Conservation (phyloP, 768 basidiomycete genomes). For the Mrakia gelida region DNA sequence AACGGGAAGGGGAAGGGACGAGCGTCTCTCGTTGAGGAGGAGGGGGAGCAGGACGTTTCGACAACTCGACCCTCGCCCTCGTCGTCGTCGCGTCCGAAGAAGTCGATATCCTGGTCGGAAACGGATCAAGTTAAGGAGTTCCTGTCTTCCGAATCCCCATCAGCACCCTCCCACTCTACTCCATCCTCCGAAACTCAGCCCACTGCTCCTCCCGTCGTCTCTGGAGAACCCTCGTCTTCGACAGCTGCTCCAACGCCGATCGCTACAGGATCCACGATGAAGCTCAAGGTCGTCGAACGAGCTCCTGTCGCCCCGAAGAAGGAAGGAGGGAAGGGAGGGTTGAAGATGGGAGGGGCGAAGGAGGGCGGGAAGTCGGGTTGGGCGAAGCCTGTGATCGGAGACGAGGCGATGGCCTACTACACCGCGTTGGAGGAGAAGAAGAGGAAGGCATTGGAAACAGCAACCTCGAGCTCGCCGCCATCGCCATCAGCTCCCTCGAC, state of each 20-base stretch:
- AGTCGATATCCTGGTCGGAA: slow-evolving; percentile 30
- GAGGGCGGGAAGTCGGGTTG: slow-evolving; percentile 5
- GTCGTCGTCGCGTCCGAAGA: slow-evolving; percentile 6
- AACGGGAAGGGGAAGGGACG: slow-evolving; percentile 22
- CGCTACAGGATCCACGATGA: background rate
- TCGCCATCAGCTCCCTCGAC: no score
- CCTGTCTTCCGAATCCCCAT: background rate
- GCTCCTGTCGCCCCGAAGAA: background rate
- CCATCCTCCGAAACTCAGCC: background rate
- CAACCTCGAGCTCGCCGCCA: background rate
- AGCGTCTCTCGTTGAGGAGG: background rate
- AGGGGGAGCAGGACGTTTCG: background rate
- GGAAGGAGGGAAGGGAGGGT: background rate
- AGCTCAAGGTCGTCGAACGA: slow-evolving; percentile 16
- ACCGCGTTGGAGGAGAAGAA: background rate
- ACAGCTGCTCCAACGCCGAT: background rate
- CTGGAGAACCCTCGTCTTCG: background rate
- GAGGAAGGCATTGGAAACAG: background rate
- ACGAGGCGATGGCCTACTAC: background rate
- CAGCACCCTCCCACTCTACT: background rate
- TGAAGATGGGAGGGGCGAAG: slow-evolving; percentile 17
- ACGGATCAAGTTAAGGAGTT: slow-evolving; percentile 29
- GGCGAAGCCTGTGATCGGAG: background rate
- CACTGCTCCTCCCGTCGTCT: background rate
- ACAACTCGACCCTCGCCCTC: background rate